Evolutionary conservation across 495 filamentous ascomycete genomes (phyloP).

Genomic region (Apodospora peruviana): DNA sequence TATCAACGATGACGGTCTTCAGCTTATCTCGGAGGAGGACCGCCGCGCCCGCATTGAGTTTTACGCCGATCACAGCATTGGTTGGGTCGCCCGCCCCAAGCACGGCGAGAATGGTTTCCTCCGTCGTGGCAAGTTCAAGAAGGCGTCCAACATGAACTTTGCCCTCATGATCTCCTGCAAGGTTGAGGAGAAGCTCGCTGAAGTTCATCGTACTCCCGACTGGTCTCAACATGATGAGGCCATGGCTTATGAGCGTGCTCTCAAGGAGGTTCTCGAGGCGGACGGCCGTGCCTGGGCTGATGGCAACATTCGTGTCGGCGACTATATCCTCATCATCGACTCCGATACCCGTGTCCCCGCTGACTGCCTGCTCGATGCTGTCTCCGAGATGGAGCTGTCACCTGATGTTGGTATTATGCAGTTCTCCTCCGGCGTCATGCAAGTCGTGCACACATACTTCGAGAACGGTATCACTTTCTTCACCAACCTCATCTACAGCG

Average conservation of each 20-base stretch:
- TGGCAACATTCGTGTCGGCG: constrained; percentile 72
- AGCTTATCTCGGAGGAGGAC: constrained; percentile 62
- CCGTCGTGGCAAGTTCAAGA: constrained; percentile 63
- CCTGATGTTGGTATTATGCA: constrained; percentile 79
- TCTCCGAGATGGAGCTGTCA: constrained; percentile 73
- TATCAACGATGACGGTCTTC: constrained; percentile 75
- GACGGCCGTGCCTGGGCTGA: constrained; percentile 72
- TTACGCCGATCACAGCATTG: constrained; percentile 68
- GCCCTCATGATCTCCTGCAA: constrained; percentile 68
- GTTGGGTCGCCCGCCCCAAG: constrained; percentile 71
- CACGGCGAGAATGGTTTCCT: constrained; percentile 57
- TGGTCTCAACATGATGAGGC: constrained; percentile 70
- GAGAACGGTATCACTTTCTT: constrained; percentile 80
- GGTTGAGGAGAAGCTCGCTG: constrained; percentile 62
- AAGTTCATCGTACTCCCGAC: constrained; percentile 48
- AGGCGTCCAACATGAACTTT: constrained; percentile 85
- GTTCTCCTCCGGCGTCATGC: constrained; percentile 77
- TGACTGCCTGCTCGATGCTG: constrained; percentile 72
- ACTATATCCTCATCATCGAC: constrained; percentile 73
- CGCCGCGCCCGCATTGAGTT: constrained; percentile 61
- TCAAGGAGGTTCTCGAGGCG: constrained; percentile 66
- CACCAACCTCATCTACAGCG: constrained; percentile 76
- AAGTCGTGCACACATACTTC: constrained; percentile 68
- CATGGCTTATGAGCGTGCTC: constrained; percentile 57
- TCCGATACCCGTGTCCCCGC: constrained; percentile 70